A percentile compares a stretch with the other conserved stretches of the same genome.
These are phyloP conservation scores for Trichoderma oligosporum DNA, from an alignment of 2,329 filamentous ascomycete species.

Conservation along the genomic window DNA sequence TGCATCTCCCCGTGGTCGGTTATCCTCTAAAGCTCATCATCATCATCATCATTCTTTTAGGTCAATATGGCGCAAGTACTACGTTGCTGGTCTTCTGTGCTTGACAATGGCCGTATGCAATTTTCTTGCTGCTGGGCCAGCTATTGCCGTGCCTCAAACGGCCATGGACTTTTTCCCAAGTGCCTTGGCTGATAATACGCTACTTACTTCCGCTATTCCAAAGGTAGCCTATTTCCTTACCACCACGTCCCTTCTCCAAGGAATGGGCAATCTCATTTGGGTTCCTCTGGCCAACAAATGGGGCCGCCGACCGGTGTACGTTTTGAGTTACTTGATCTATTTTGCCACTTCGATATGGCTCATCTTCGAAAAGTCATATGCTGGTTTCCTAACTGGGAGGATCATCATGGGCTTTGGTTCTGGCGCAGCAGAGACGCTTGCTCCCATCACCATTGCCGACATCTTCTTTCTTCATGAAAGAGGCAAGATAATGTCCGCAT, in stretches of 20 bases:
- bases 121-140: conserved; percentile 53
- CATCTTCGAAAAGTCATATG: conserved; percentile 40
- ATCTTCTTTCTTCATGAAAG: conserved; percentile 56
- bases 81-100: conserved; percentile 48
- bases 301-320: conserved; percentile 42
- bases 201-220: conserved; percentile 36
- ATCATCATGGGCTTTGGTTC: conserved; percentile 52
- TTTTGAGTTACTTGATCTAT: conserved; percentile 44
- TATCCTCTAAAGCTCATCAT: conserved; percentile 13
- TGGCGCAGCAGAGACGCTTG: conserved; percentile 50
- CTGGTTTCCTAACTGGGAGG: conserved; percentile 42
- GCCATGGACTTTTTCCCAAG: conserved; percentile 46
- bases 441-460: conserved; percentile 51
- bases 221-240: conserved; percentile 53
- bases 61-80: conserved; percentile 46
- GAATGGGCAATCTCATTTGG: conserved; percentile 46
- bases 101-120: conserved; percentile 54
- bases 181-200: conserved; percentile 27
- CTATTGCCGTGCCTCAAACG: conserved; percentile 47
- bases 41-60: conserved; percentile 26
- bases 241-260: conserved; percentile 47
- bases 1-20: neutral
- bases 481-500: conserved; percentile 47
- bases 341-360: conserved; percentile 41
- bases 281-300: conserved; percentile 45